Base-by-base conservation (phyloP, 345 rosid genomes). In the Dovyalis caffra region DNA sequence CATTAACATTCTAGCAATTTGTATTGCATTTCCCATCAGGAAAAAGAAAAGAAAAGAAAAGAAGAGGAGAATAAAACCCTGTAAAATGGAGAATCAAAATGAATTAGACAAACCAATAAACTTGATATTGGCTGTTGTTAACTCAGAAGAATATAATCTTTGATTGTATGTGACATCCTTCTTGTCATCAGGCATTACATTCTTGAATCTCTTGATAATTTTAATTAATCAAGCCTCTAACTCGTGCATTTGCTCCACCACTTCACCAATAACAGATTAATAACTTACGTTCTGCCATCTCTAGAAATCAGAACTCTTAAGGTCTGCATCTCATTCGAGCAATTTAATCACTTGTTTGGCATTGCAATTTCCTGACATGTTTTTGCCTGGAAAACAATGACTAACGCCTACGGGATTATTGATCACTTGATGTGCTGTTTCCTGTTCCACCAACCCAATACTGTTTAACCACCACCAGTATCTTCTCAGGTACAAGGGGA, bases 401-500 rank as follows among this genome's bases (percentile, higher is more conserved):
- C n/a, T n/a, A n/a, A n/a, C 0, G 9, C 2, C 11, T n/a, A n/a
- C n/a, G n/a, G 57, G 70, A 66, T 81, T 74, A 85, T 77, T 73
- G 71, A 18, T 83, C 79, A 18, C 34, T 76, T 0, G 90, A 69
- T 12, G 90, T 83, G 86, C 80, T 86, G 80, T 92, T 90, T 38
- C 87, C 88, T 12, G 76, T 67, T 40, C 89, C 49, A 64, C 93
- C 99, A 58, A 88, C 92, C 99, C 99, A 93, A 70, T 95, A 93
- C 74, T 87, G 98, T 78, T 95, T 95, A 61, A 82, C 81, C 68
- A 89, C 98, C 49, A 86, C 85, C 47, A 95, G 81, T 64, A 93
- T 87, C 82, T 95, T 93, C 83, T 88, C 92, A 0, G 98, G 90
- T 29, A 91, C 92, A 1, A 95, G 93, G 49, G 99, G 99, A 21